Evolutionary conservation across 495 filamentous ascomycete genomes (phyloP).

Genomic region (Antarctomyces pellizariae): DNA sequence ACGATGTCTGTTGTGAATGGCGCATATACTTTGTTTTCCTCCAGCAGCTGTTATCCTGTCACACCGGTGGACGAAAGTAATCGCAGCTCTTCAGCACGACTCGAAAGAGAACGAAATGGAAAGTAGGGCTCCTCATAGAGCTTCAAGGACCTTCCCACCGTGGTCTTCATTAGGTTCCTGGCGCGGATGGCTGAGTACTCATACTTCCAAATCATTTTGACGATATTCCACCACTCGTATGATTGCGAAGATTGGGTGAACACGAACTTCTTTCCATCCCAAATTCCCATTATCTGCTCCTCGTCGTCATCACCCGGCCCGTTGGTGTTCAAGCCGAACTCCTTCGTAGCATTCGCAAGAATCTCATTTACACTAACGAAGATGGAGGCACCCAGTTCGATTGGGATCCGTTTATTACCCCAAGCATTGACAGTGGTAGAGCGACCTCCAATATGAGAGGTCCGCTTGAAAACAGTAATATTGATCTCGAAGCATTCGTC

Average conservation of each 20-base stretch:
- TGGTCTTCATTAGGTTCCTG: conserved; percentile 44
- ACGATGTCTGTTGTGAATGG: conserved; percentile 63
- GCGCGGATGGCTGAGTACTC: conserved; percentile 56
- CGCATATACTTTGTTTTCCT: conserved; percentile 30
- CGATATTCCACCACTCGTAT: conserved; percentile 54
- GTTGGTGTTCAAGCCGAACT: conserved; percentile 35
- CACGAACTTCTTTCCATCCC: conserved; percentile 61
- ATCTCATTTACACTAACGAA: conserved; percentile 78
- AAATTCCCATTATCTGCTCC: conserved; percentile 42
- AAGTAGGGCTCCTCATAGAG: conserved; percentile 68
- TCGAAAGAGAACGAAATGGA: conserved; percentile 55
- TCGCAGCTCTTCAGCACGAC: conserved; percentile 36
- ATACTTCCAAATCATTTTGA: conserved; percentile 67
- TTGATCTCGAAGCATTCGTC: conserved; percentile 29
- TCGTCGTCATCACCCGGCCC: conserved; percentile 14
- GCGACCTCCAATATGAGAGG: conserved; percentile 59
- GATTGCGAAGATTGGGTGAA: conserved; percentile 31
- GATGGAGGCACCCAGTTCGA: conserved; percentile 81
- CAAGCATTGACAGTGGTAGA: conserved; percentile 74
- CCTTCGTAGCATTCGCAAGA: conserved; percentile 46
- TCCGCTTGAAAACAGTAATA: conserved; percentile 77
- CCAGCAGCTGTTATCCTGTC: conserved; percentile 50
- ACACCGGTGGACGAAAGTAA: conserved; percentile 36
- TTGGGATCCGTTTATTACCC: conserved; percentile 38
- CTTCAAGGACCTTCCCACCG: conserved; percentile 48